Conservation (phyloP, 2,329 filamentous ascomycete genomes). For the Sarocladium strictum region DNA sequence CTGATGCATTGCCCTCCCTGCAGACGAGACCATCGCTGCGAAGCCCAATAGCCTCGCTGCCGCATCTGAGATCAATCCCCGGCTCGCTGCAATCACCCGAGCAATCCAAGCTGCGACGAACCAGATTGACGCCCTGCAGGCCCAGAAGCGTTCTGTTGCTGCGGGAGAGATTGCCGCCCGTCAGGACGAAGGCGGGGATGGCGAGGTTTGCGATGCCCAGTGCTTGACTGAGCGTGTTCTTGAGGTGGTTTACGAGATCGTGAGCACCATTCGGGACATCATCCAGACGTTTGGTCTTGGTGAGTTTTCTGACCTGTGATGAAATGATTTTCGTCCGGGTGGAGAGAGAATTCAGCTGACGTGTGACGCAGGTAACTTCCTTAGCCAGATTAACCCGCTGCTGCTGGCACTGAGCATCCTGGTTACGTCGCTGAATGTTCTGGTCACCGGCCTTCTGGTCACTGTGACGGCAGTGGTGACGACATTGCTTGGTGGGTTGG, state of each 20-base stretch:
- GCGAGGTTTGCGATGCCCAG: neutral
- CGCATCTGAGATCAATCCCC: neutral
- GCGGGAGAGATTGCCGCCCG: neutral
- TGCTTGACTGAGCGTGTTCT: constrained; percentile 5
- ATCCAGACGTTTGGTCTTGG: neutral
- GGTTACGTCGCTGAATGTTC: constrained; percentile 4
- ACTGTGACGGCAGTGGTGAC: constrained; percentile 1
- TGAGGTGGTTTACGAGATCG: constrained; percentile 3
- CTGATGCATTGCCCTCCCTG: neutral
- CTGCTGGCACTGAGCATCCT: constrained; percentile 1
- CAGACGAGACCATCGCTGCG: constrained; percentile 5
- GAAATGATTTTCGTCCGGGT: too few relatives aligned
- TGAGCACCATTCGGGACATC: constrained; percentile 1
- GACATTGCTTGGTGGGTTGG: neutral
- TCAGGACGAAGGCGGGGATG: neutral
- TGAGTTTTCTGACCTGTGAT: neutral
- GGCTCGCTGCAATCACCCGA: neutral
- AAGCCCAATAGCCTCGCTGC: neutral
- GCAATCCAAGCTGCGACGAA: neutral
- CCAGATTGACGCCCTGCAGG: neutral
- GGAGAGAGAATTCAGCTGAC: neutral
- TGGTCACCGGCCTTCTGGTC: neutral
- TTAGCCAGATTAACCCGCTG: constrained; percentile 5
- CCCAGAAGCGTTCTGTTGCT: neutral
- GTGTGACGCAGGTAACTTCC: neutral